A percentile compares a stretch with the other conserved stretches of the same genome.
Conservation (phyloP, 2,329 filamentous ascomycete genomes). For the Pezicula neosporulosa region DNA sequence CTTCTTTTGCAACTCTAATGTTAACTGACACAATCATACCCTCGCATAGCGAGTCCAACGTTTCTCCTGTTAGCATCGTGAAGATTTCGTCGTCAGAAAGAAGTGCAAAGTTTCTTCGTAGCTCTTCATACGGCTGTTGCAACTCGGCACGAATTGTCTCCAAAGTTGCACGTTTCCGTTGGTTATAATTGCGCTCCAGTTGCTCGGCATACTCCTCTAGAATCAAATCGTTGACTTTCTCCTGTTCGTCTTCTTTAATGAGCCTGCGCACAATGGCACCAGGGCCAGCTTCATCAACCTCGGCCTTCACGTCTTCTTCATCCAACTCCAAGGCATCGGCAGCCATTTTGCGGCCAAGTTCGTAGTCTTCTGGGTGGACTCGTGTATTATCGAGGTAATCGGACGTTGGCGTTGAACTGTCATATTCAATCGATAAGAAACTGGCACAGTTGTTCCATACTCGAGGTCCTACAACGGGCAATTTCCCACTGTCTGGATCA, state of each 20-base stretch:
- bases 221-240: constrained; percentile 93
- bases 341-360: constrained; percentile 96
- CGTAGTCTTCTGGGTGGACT: constrained; percentile 97
- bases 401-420: constrained; percentile 74
- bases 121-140: constrained; percentile 89
- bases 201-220: constrained; percentile 97
- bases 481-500: constrained; percentile 74
- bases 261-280: constrained; percentile 91
- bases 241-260: constrained; percentile 90
- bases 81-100: constrained; percentile 79
- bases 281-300: constrained; percentile 84
- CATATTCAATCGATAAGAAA: constrained; percentile 88
- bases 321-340: constrained; percentile 95
- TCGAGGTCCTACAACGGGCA: constrained; percentile 79
- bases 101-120: constrained; percentile 74
- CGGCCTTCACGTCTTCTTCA: constrained; percentile 95
- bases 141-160: constrained; percentile 95
- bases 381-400: constrained; percentile 96
- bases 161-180: constrained; percentile 90
- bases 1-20: constrained; percentile 82
- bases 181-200: constrained; percentile 86
- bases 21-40: constrained; percentile 92
- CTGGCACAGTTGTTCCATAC: constrained; percentile 98
- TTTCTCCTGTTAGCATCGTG: constrained; percentile 96
- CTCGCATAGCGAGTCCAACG: constrained; percentile 73